Evolutionary conservation across 306 rosid genomes (phyloP).

Genomic region (Castanopsis chinensis): DNA sequence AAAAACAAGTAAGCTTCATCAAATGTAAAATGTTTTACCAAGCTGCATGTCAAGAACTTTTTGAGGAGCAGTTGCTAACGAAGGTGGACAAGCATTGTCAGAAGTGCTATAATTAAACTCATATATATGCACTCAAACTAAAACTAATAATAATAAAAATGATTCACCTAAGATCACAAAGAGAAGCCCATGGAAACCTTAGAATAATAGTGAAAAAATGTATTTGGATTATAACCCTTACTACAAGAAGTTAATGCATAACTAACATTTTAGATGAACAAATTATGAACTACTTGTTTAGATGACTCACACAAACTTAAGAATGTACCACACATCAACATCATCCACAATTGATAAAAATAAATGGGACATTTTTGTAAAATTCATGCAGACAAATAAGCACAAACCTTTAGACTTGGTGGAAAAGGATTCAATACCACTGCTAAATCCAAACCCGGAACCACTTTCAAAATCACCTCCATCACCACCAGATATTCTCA

Average conservation of each 20-base stretch:
- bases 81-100: too few relatives aligned
- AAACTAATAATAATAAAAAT: neutral
- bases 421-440: neutral
- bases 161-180: neutral
- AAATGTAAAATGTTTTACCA: too few relatives aligned
- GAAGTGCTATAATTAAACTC: neutral
- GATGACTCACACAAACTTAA: neutral
- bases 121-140: neutral
- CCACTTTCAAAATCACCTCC: slow-evolving; percentile 70
- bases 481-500: slow-evolving; percentile 77
- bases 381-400: too few relatives aligned
- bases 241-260: neutral
- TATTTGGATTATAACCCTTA: neutral
- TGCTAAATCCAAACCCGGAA: slow-evolving; percentile 53
- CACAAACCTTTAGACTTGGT: too few relatives aligned
- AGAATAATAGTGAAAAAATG: neutral
- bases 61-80: too few relatives aligned
- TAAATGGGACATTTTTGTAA: too few relatives aligned
- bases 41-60: too few relatives aligned
- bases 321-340: neutral
- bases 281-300: too few relatives aligned
- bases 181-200: neutral
- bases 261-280: neutral
- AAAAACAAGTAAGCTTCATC: too few relatives aligned
- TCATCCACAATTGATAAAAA: too few relatives aligned